Base-by-base conservation (phyloP, 371 early-diverging fungal species). In the Gilbertella persicaria region DNA sequence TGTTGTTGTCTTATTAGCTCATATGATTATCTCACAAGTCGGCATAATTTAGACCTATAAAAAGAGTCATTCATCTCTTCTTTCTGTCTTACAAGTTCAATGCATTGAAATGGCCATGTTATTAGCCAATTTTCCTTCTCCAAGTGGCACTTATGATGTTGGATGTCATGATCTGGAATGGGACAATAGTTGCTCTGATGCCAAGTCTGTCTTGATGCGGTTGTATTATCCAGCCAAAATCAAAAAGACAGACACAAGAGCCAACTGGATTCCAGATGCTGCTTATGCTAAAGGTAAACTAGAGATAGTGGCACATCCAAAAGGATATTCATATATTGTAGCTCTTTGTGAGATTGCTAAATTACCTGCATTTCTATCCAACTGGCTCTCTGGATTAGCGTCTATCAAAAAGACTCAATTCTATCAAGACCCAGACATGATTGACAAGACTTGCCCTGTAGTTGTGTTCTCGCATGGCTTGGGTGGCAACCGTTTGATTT, bases 401-500 rank as follows among this genome's bases (percentile, higher is more conserved):
- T 51, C 65, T 7, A 49, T 43, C 19, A 58, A 58, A 29, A 45
- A 40, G 13, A 54, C 53, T 0, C 44, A 38, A 7, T 57, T 58
- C 19, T 55, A 58, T 41, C 50, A 35, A 37, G 46, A 49, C 17
- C 54, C 59, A 14, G 47, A 40, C 8, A 47, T 49, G 3, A 30
- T 45, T 5, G 24, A 58, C 9, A 6, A 53, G 5, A 25, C 42
- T 5, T 70, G 58, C 28, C 75, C 75, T 10, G 64, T 74, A 5
- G 44, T 67, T 29, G 39, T 74, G 2, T 74, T 74, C 45, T 59
- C 58, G 9, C 77, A 78, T 62, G 75, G 79, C 6, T 58, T 80
- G 26, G 79, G 72, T 16, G 82, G 79, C 14, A 70, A 60, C 45
- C 63, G 79, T 10, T 55, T 69, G 2, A 67, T 71, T 7, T 84